Evolutionary conservation across 306 rosid genomes (phyloP), one percentile per base, ranked within the genome.

Genomic region (Echinosophora koreensis): DNA sequence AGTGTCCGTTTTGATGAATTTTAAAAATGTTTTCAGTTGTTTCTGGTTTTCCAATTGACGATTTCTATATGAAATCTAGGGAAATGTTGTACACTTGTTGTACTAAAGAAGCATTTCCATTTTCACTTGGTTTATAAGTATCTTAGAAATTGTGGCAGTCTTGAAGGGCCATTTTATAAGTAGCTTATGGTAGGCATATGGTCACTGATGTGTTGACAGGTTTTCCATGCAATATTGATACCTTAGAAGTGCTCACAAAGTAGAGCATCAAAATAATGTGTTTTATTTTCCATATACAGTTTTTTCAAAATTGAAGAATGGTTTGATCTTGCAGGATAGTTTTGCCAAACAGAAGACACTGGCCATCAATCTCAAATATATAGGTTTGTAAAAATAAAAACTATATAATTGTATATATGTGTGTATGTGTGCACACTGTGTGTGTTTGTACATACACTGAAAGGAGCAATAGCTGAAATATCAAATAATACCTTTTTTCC

Each of bases 351-450:
- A 44, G 68, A 80, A 65, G 15, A 83, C 66, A 69, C 73, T 86
- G 88, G 11, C 35, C 58, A 92, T 89, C 69, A 95, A 86, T 86
- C 99, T 95, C 85, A 95, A 92, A 86, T 92, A 92, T 84, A 92
- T 92, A 84, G 99, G 99, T 95, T 54, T 6, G 91, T 64, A 66
- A 38, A 63, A 49, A 55, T 16, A 60, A 69, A 67, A 47, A n/a
- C 46, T 47, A 30, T 8, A 17, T 55, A 57, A 8, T 37, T 58
- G 30, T 67, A 16, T 65, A 28, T 12, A 0, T 17, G 9, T 15
- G 4, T 37, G 18, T 12, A 0, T 17, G 9, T 14, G 32, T 49
- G 71, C 22, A 15, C 39, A 35, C 39, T 1, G 0, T 30, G 27
- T 30, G 11, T 60, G 22, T 37, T 22, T 55, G 47, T 70, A 12